phyloP scores from a whole-genome alignment of 306 rosid genomes.

The Medicago truncatula region DNA sequence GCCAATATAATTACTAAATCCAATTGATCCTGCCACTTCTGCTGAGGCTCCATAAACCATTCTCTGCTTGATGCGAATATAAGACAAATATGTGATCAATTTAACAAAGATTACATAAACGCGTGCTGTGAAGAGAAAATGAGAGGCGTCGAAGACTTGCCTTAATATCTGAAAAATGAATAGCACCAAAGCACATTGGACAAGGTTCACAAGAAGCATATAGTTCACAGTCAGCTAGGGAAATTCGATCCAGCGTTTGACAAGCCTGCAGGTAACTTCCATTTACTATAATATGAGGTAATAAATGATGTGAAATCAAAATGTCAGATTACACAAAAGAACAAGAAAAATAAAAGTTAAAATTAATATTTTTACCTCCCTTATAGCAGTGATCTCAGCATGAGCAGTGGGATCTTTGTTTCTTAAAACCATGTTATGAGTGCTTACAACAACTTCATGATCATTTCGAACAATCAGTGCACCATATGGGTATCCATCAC shows the following conservation, averaged over 20 bases:
- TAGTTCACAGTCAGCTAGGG: slow-evolving; percentile 84
- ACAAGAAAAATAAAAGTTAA: too few relatives aligned
- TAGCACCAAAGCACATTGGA: slow-evolving; percentile 97
- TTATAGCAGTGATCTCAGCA: slow-evolving; percentile 85
- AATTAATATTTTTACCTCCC: slow-evolving; percentile 62
- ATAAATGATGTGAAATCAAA: too few relatives aligned
- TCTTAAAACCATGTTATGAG: slow-evolving; percentile 79
- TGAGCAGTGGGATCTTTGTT: slow-evolving; percentile 87
- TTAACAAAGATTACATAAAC: background rate
- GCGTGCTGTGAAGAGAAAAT: slow-evolving; percentile 5
- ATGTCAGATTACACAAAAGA: background rate
- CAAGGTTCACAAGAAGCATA: slow-evolving; percentile 98
- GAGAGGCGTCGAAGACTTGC: slow-evolving; percentile 40
- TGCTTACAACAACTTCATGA: slow-evolving; percentile 74
- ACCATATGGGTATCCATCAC: slow-evolving; percentile 88
- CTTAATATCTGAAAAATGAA: slow-evolving; percentile 88
- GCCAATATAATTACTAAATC: slow-evolving; percentile 80
- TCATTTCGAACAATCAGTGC: slow-evolving; percentile 81
- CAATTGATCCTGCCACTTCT: slow-evolving; percentile 83
- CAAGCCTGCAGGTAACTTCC: slow-evolving; percentile 62
- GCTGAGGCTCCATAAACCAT: slow-evolving; percentile 92
- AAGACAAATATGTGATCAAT: background rate
- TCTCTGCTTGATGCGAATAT: slow-evolving; percentile 59
- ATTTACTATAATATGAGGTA: background rate
- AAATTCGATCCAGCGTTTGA: slow-evolving; percentile 72